Conservation (phyloP, 163 green algal species). For the Scenedesmus sp. region DNA sequence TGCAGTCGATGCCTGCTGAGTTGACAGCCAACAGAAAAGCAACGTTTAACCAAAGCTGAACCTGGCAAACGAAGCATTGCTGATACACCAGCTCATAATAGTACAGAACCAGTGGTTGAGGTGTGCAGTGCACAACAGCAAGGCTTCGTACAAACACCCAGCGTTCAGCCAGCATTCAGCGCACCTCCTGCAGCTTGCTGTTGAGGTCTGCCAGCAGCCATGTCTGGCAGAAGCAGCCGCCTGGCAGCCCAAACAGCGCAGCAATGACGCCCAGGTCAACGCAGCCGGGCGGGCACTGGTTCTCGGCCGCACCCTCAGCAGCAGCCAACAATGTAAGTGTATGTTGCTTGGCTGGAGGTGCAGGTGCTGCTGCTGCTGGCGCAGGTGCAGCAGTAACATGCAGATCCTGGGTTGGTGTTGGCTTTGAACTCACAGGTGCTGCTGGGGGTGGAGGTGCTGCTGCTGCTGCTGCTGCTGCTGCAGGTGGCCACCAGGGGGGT, state of each 20-base stretch:
- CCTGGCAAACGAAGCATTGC: no score
- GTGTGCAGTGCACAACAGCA: no score
- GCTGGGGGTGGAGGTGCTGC: not conserved
- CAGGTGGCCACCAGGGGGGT: not conserved
- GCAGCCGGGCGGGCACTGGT: not conserved
- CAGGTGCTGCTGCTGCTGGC: not conserved
- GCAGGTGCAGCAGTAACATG: not conserved
- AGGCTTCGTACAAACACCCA: no score
- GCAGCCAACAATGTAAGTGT: no score
- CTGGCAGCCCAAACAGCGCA: not conserved
- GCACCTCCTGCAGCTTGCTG: not conserved
- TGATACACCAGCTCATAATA: no score
- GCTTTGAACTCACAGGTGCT: not conserved
- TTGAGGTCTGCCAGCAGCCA: not conserved
- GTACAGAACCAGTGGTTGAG: no score
- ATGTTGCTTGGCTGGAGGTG: not conserved
- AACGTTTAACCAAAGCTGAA: no score
- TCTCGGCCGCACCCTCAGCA: not conserved
- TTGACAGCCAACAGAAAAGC: no score
- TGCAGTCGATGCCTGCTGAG: no score
- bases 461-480: slow-evolving; percentile 1
- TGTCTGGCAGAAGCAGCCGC: not conserved
- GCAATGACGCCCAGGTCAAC: not conserved
- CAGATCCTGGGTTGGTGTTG: not conserved
- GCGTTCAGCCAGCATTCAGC: not conserved